These are phyloP conservation scores for Cladobotryum protrusum DNA, from an alignment of 2,329 filamentous ascomycete genomes.

Conservation along the genomic window DNA sequence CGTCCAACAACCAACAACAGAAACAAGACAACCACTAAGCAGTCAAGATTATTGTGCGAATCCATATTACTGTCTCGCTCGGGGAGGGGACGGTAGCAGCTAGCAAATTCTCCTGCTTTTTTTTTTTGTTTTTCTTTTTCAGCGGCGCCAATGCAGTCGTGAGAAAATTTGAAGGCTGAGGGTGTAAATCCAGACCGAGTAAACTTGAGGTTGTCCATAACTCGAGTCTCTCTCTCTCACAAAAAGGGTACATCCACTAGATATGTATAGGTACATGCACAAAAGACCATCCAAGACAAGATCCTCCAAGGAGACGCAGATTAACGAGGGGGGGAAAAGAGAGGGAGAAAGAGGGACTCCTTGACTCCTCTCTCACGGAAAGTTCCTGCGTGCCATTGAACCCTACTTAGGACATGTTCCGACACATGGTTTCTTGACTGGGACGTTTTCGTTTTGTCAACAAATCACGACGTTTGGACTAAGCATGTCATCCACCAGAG, in stretches of 20 bases:
- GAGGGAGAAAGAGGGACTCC: background rate
- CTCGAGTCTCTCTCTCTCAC: too few species aligned
- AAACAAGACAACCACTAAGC: too few species aligned
- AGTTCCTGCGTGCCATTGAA: too few species aligned
- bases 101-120: too few species aligned
- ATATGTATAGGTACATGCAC: background rate
- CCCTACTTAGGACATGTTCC: too few species aligned
- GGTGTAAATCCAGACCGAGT: background rate
- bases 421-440: background rate
- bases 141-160: too few species aligned
- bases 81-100: too few species aligned
- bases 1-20: too few species aligned
- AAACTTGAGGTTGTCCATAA: background rate
- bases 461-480: conserved; percentile 32
- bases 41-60: too few species aligned
- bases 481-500: conserved; percentile 35
- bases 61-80: too few species aligned
- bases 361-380: background rate
- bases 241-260: too few species aligned
- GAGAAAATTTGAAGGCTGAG: background rate
- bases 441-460: conserved; percentile 3
- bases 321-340: background rate
- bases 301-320: background rate
- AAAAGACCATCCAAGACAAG: background rate
- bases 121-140: too few species aligned